Base-by-base conservation (phyloP, 2,329 filamentous ascomycete species). In the Aspergillus quadrilineatus region DNA sequence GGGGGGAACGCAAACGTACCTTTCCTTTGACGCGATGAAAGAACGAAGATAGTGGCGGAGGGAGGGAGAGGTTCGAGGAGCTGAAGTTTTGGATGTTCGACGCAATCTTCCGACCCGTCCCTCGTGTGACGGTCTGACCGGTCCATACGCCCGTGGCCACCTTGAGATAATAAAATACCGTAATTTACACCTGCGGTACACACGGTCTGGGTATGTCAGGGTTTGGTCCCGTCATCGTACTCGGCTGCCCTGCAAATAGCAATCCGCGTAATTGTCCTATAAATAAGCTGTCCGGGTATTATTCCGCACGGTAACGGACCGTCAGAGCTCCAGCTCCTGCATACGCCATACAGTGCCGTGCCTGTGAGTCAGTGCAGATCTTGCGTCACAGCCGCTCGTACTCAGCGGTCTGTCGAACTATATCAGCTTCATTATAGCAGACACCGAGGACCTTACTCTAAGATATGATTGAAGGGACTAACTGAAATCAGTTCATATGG, bases 131-230 rank as follows among this genome's bases (percentile, higher is more conserved):
- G 46, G 28, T 28, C 9, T 43, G 15, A 30, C 37, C 22, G n/a
- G 28, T n/a, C 37, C 36, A 42, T 6, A 41, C 48, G 12, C 26
- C 43, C 43, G 12, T 14, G 14, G 14, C 43, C 43, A 30, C 43
- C 26, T n/a, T 12, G 12, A 45, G 28, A n/a, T 4, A 10, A 26
- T 15, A 1, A 29, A 29, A 29, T 47, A 15, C 44, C 8, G 44
- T 47, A 47, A 34, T 28, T 47, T 47, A 47, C 44, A n/a, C 3
- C 4, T 4, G 12, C 15, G 3, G 15, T 47, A 47, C 44, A 7
- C 12, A 15, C 26, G 32, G 46, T 55, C 34, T 42, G 42, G n/a
- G 53, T 57, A 57, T 57, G 55, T 57, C 55, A 57, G 41, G 8
- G 29, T 53, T 52, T 30, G 17, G 55, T 57, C 26, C 50, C 39